These are phyloP conservation scores for Aureobasidium uvarum DNA, from an alignment of 2,329 filamentous ascomycete species.

Conservation along the genomic window DNA sequence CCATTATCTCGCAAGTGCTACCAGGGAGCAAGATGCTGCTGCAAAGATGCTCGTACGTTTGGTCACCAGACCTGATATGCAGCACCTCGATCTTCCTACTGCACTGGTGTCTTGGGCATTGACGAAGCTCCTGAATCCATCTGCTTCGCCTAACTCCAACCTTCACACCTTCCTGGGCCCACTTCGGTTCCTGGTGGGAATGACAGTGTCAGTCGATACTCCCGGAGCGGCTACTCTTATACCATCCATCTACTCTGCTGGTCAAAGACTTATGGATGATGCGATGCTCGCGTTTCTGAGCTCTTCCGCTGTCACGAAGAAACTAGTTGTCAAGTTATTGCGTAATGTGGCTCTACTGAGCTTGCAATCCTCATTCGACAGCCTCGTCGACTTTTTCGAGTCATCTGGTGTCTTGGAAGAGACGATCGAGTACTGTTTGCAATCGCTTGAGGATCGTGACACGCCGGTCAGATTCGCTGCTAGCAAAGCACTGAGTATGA, in stretches of 20 bases:
- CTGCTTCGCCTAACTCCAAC: conserved; percentile 45
- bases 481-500: conserved; percentile 86
- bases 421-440: conserved; percentile 76
- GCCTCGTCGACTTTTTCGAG: conserved; percentile 38
- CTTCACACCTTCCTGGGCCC: conserved; percentile 77
- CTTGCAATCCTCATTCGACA: conserved; percentile 46
- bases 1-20: conserved; percentile 68
- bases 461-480: conserved; percentile 87
- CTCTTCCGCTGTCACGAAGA: conserved; percentile 75
- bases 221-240: conserved; percentile 69
- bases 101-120: conserved; percentile 70
- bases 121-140: conserved; percentile 53
- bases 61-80: conserved; percentile 85
- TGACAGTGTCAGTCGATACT: conserved; percentile 69
- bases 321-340: conserved; percentile 80
- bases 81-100: conserved; percentile 67
- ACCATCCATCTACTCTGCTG: conserved; percentile 62
- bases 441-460: conserved; percentile 78
- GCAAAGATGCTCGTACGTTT: conserved; percentile 76
- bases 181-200: conserved; percentile 73
- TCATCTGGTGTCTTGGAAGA: conserved; percentile 60
- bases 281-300: conserved; percentile 57
- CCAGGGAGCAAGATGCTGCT: conserved; percentile 89
- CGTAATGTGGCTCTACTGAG: conserved; percentile 69
- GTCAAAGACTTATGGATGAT: conserved; percentile 58